Base-by-base conservation (phyloP, 495 filamentous ascomycete genomes). In the Entonaema liquescens region DNA sequence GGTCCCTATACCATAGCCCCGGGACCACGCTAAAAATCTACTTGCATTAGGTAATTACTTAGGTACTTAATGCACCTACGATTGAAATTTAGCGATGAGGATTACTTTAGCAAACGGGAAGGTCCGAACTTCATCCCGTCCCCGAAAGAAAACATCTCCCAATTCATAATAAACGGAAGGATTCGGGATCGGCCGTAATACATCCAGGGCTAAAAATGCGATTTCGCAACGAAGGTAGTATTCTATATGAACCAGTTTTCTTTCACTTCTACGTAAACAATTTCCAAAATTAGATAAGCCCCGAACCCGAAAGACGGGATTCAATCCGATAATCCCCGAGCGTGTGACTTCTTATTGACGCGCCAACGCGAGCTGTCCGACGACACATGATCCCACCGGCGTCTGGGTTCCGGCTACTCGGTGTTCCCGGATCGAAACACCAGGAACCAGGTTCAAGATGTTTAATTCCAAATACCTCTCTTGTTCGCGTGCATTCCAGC, bases 21-120 rank as follows among this genome's bases (percentile, higher is more conserved):
- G 70, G 70, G 62, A 73, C 70, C 65, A 50, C 65, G 61, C 65
- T 65, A 65, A 67, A 55, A 28, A 21, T n/a, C 52, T 5, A 58
- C 59, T 68, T 23, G 42, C 42, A 47, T 47, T 11, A 23, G 19
- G 19, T 47, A 21, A 21, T 9, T 68, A 68, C 11, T 23, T 67
- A 62, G 55, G 53, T 71, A 53, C 15, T 19, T 53, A 44, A 66
- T 58, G 31, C 29, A 26, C 15, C 23, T 26, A 17, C 52, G 42
- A 57, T 57, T 6, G 12, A 65, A 69, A n/a, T 50, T 21, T 28
- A 67, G 35, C 25, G 56, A 28, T 36, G n/a, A 12, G 28, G 19
- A 5, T 25, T 50, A 19, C n/a, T n/a, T 25, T 50, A 50, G 13
- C n/a, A 17, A 17, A 12, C n/a, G 38, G 33, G 15, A 25, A 29